These are phyloP conservation scores for Chlamydomonas sphaeroides DNA, from an alignment of 139 green algal species.

Conservation along the genomic window DNA sequence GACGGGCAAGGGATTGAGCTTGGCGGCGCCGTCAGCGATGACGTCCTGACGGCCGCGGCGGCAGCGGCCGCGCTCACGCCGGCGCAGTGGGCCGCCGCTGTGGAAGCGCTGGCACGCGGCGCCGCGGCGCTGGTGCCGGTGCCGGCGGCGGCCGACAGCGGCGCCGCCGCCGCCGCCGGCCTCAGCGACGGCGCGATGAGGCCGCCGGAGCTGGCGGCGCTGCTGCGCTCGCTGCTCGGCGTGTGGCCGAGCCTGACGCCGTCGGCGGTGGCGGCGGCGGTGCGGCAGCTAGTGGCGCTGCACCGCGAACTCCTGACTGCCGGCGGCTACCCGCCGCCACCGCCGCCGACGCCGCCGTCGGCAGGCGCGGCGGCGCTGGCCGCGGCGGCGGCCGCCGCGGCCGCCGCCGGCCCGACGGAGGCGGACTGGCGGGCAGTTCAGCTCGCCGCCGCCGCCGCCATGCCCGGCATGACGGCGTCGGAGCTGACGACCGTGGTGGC, in stretches of 20 bases:
- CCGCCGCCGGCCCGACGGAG: not conserved
- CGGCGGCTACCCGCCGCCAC: not conserved
- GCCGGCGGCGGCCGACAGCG: too few species aligned
- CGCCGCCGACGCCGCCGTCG: too few species aligned
- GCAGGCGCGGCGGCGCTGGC: not conserved
- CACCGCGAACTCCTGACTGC: not conserved
- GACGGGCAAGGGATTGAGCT: too few species aligned
- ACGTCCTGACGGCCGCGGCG: too few species aligned
- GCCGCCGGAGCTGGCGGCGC: constrained; percentile 6
- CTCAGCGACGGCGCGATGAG: too few species aligned
- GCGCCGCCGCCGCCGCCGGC: not conserved
- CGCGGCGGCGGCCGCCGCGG: not conserved
- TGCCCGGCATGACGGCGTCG: not conserved
- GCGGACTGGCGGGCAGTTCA: constrained; percentile 12
- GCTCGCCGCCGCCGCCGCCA: not conserved
- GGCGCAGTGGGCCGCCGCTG: too few species aligned
- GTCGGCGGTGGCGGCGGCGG: too few species aligned
- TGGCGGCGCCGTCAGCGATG: too few species aligned
- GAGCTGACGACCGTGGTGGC: constrained; percentile 2
- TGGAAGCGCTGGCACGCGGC: too few species aligned
- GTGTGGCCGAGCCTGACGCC: not conserved
- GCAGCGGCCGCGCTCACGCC: too few species aligned
- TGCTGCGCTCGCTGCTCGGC: not conserved
- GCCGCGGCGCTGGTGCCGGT: not conserved
- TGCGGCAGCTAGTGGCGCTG: not conserved